Evolutionary conservation across 495 filamentous ascomycete species (phyloP).

Genomic region (Xylaria cubensis): DNA sequence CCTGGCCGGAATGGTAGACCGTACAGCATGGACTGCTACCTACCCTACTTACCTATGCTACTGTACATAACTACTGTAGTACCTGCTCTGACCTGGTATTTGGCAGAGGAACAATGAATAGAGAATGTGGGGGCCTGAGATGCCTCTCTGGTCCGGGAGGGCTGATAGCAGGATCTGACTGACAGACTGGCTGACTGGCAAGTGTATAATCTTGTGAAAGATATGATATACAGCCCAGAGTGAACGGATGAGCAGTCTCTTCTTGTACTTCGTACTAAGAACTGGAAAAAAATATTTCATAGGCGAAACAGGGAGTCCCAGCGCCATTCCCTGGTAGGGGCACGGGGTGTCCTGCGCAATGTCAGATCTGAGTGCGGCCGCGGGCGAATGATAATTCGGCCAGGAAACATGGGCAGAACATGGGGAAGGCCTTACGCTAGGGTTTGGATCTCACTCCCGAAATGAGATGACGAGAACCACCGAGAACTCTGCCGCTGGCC

Average conservation of each 20-base stretch:
- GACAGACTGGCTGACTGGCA: not conserved
- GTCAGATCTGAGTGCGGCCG: conserved; percentile 41
- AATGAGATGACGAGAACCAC: conserved; percentile 45
- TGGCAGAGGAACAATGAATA: not conserved
- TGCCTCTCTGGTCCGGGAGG: conserved; percentile 3
- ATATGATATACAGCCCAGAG: not conserved
- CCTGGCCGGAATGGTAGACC: not conserved
- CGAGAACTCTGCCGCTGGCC: conserved; percentile 40
- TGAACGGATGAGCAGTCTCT: not conserved
- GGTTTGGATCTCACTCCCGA: conserved; percentile 43
- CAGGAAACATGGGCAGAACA: conserved; percentile 41
- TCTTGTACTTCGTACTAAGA: conserved; percentile 3
- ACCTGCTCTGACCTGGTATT: not conserved
- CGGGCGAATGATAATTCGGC: conserved; percentile 41
- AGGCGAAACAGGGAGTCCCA: conserved; percentile 16
- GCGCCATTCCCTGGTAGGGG: conserved; percentile 28
- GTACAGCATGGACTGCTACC: conserved; percentile 5
- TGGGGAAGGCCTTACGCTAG: conserved; percentile 34
- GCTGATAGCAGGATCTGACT: not conserved
- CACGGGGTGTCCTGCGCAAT: conserved; percentile 37
- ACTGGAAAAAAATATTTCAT: not conserved
- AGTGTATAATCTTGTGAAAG: conserved; percentile 1
- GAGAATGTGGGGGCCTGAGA: conserved; percentile 19
- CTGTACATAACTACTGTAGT: not conserved
- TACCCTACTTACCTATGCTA: not conserved